Base-by-base conservation (phyloP, 2,329 filamentous ascomycete genomes). In the Beauveria pseudobassiana region DNA sequence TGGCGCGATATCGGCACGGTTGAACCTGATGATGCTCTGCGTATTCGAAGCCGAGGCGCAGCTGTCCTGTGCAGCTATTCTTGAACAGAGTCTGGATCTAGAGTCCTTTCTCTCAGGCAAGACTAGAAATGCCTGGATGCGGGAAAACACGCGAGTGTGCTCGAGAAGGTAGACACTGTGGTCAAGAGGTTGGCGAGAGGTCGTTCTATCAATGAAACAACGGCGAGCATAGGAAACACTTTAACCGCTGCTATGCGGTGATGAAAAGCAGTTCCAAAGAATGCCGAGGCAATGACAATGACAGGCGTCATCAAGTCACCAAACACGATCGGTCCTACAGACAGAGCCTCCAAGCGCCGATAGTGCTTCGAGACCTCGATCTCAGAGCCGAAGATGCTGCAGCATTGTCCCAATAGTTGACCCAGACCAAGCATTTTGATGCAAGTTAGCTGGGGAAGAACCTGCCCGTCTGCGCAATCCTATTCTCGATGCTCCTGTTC, bases 351-450 rank as follows among this genome's bases (percentile, higher is more conserved):
- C 10, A 54, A 1, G 1, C 4, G 20, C 5, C 50, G 59, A 20
- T 14, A 48, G 0, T 6, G 20, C 8, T 26, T 38, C 1, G 59
- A 61, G 1, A 20, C 28, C 1, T 28, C 16, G 7, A 55, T 24
- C 18, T 61, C 59, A 1, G 12, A 48, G 14, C 12, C 59, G 59
- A 7, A 55, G 50, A 1, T 7, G 8, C 7, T 61, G 28, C 12
- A 61, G 9, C 14, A 38, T 40, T 20, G 8, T 10, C 6, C n/a
- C 34, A 5, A 52, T n/a, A 9, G 48, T 45, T 9, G 38, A 3
- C 52, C 60, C 1, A 62, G 34, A 2, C 60, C 60, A 2, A 62
- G 20, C 38, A 52, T 52, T 20, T 62, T 62, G 24, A 62, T 51
- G 2, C 7, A 7, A 8, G 52, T 58, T 14, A 62, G 20, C 26